Percentiles rank a stretch among this genome's conserved stretches.
Conservation (phyloP, 148 eudicot species). For the Talinum fruticosum region DNA sequence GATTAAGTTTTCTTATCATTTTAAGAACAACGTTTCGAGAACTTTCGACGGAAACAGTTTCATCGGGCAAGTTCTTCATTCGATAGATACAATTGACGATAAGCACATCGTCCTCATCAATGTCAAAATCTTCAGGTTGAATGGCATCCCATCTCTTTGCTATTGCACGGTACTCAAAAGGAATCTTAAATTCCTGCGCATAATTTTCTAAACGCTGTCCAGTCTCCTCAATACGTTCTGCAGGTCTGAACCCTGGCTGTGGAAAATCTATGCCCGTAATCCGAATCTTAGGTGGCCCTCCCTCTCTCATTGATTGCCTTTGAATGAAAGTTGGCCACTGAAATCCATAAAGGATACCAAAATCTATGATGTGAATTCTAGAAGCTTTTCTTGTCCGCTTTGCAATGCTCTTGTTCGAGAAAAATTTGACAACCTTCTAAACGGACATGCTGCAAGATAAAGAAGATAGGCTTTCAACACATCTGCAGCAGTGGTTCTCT, state of each 20-base stretch:
- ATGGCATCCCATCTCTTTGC: background rate
- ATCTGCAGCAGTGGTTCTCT: background rate
- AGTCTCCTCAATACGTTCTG: background rate
- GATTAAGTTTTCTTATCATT: constrained; percentile 15
- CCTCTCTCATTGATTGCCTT: background rate
- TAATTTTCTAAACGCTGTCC: background rate
- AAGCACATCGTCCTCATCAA: background rate
- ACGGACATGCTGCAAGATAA: background rate
- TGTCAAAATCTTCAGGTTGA: background rate
- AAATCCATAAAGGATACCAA: constrained; percentile 2
- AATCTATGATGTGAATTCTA: background rate
- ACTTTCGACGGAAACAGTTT: constrained; percentile 13
- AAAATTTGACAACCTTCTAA: background rate
- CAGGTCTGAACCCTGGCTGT: background rate
- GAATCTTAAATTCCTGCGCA: background rate
- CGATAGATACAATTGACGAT: constrained; percentile 17
- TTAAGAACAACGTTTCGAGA: constrained; percentile 18
- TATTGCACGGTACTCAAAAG: background rate
- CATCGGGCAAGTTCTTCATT: constrained; percentile 13
- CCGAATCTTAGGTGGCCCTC: background rate
- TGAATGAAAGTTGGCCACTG: constrained; percentile 6
- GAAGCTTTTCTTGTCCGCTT: background rate
- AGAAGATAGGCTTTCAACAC: background rate
- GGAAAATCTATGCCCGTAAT: constrained; percentile 1
- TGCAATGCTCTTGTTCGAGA: background rate